Percentiles rank a stretch among this genome's conserved stretches.
Evolutionary conservation across 75 land plant species (phyloP).

Genomic region (Pseudotsuga menziesii): DNA sequence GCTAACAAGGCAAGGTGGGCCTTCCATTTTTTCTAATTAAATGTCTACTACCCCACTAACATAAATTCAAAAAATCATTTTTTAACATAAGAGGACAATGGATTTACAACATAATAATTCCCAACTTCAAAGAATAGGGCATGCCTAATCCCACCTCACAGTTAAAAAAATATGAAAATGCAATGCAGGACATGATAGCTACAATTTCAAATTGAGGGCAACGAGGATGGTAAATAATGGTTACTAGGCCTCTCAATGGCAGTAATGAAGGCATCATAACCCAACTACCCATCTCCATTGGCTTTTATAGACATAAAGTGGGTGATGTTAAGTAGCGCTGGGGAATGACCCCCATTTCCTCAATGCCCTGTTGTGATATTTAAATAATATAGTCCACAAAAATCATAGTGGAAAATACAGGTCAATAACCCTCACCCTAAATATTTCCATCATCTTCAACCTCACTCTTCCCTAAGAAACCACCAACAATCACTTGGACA

Average conservation of each 20-base stretch:
- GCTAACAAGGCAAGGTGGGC: too few relatives aligned
- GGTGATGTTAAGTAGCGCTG: slow-evolving; percentile 30
- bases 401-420: slow-evolving; percentile 60
- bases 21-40: too few relatives aligned
- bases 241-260: slow-evolving; percentile 48
- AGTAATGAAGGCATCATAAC: slow-evolving; percentile 43
- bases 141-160: too few relatives aligned
- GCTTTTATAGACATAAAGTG: slow-evolving; percentile 57
- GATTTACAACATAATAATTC: too few relatives aligned
- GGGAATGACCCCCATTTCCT: slow-evolving; percentile 24
- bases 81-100: too few relatives aligned
- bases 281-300: slow-evolving; percentile 58
- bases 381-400: slow-evolving; percentile 78
- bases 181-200: too few relatives aligned
- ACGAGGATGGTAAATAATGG: neutral
- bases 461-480: slow-evolving; percentile 73
- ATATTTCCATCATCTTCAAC: slow-evolving; percentile 63
- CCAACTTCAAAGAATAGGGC: too few relatives aligned
- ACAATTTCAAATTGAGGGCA: neutral
- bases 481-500: slow-evolving; percentile 41
- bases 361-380: slow-evolving; percentile 60
- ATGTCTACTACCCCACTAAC: too few relatives aligned
- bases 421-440: slow-evolving; percentile 52
- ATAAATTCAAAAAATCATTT: too few relatives aligned
- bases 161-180: too few relatives aligned